Evolutionary conservation across 2,329 filamentous ascomycete species (phyloP).

Genomic region (Fusarium concolor): DNA sequence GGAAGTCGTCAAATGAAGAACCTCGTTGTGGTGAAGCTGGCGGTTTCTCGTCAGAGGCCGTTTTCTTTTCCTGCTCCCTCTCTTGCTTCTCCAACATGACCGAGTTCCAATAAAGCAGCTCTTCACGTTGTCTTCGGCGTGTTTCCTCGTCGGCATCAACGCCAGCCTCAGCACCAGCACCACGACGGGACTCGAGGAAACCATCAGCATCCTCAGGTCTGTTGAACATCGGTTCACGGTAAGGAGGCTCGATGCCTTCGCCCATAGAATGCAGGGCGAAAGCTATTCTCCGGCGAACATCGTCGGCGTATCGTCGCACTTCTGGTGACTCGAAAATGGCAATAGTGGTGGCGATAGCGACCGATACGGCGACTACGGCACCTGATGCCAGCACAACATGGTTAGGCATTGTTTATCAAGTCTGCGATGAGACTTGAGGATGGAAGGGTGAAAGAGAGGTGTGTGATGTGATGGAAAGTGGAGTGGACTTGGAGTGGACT

Average conservation of each 20-base stretch:
- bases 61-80: constrained; percentile 42
- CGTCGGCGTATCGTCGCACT: constrained; percentile 69
- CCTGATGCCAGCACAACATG: constrained; percentile 66
- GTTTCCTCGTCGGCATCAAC: constrained; percentile 73
- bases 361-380: constrained; percentile 67
- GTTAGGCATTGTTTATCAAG: constrained; percentile 63
- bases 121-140: constrained; percentile 70
- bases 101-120: constrained; percentile 74
- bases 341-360: constrained; percentile 68
- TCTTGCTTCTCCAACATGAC: constrained; percentile 63
- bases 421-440: constrained; percentile 19
- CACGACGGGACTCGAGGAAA: constrained; percentile 66
- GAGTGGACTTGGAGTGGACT: constrained; percentile 19
- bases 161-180: constrained; percentile 55
- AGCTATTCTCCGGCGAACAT: constrained; percentile 71
- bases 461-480: not conserved
- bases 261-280: constrained; percentile 69
- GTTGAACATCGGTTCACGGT: constrained; percentile 69
- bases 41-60: constrained; percentile 24
- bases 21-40: constrained; percentile 42
- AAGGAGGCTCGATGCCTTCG: constrained; percentile 64
- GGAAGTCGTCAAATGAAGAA: constrained; percentile 69
- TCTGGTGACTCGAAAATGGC: constrained; percentile 74
- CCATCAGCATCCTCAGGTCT: constrained; percentile 74
- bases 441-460: constrained; percentile 20